These are phyloP conservation scores for Stipa capillata DNA, from an alignment of 176 grass and related monocot genomes.

Conservation along the genomic window DNA sequence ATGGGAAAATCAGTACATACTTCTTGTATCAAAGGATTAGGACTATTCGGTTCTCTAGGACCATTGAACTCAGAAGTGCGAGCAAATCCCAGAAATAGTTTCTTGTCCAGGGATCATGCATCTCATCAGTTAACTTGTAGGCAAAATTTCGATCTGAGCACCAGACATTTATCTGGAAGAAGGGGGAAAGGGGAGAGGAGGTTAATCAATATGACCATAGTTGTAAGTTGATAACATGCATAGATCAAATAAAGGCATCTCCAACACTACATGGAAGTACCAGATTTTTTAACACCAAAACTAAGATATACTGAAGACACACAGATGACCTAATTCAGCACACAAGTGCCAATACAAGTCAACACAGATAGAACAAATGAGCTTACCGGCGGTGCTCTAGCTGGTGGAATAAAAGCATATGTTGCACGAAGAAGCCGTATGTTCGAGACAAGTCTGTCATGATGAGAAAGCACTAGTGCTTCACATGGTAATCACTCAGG, in stretches of 20 bases:
- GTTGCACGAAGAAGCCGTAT: constrained; percentile 76
- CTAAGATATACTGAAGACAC: constrained; percentile 7
- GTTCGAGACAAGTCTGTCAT: constrained; percentile 71
- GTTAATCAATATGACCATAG: constrained; percentile 13
- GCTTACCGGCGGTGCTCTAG: constrained; percentile 96
- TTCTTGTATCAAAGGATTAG: constrained; percentile 84
- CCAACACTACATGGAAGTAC: background rate
- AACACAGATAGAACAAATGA: constrained; percentile 21
- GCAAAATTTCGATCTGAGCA: constrained; percentile 85
- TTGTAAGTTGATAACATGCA: background rate
- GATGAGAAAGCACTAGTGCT: constrained; percentile 70
- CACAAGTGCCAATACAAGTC: background rate
- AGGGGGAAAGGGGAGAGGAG: background rate
- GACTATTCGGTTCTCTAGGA: constrained; percentile 54
- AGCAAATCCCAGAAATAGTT: constrained; percentile 92
- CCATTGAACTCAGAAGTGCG: constrained; percentile 93
- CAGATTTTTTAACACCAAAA: background rate
- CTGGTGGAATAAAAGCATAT: constrained; percentile 89
- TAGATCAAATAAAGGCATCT: constrained; percentile 12
- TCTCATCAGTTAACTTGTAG: constrained; percentile 78
- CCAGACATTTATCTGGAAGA: constrained; percentile 61
- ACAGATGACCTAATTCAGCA: background rate
- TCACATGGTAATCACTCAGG: constrained; percentile 43
- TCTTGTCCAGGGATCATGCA: constrained; percentile 93
- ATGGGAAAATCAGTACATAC: constrained; percentile 43